Conservation (phyloP, 2,329 filamentous ascomycete species). For the Trichoderma arundinaceum region DNA sequence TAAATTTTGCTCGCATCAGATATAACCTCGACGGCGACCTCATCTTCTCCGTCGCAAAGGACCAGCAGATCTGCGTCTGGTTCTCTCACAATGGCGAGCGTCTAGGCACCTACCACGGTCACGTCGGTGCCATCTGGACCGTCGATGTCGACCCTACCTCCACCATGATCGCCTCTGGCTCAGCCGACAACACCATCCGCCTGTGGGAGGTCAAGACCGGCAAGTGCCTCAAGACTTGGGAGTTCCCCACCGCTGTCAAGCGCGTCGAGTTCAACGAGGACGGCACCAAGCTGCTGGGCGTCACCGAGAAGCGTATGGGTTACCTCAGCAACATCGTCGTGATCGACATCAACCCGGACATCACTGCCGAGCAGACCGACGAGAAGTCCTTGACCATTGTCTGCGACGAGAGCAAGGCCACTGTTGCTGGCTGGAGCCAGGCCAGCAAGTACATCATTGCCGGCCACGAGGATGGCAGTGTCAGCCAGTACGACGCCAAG, state of each 20-base stretch:
- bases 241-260: slow-evolving; percentile 96
- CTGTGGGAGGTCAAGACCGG: slow-evolving; percentile 96
- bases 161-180: slow-evolving; percentile 90
- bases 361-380: slow-evolving; percentile 80
- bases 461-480: slow-evolving; percentile 92
- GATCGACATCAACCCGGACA: slow-evolving; percentile 84
- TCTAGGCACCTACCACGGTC: slow-evolving; percentile 93
- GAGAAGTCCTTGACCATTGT: slow-evolving; percentile 87
- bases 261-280: slow-evolving; percentile 97
- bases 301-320: slow-evolving; percentile 98
- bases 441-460: slow-evolving; percentile 95
- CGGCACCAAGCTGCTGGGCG: slow-evolving; percentile 85
- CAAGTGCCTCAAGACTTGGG: slow-evolving; percentile 94
- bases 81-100: slow-evolving; percentile 97
- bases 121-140: slow-evolving; percentile 98
- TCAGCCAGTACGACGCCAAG: slow-evolving; percentile 92
- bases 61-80: slow-evolving; percentile 97
- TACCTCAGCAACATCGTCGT: slow-evolving; percentile 94
- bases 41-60: slow-evolving; percentile 94
- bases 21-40: slow-evolving; percentile 96
- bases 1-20: slow-evolving; percentile 48
- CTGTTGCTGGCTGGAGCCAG: slow-evolving; percentile 96
- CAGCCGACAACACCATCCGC: slow-evolving; percentile 97
- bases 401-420: slow-evolving; percentile 95
- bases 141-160: slow-evolving; percentile 94